Percentiles rank a stretch among this genome's conserved stretches.
Conservation (phyloP, 352 stramenopile genomes). For the Phytophthora melonis region DNA sequence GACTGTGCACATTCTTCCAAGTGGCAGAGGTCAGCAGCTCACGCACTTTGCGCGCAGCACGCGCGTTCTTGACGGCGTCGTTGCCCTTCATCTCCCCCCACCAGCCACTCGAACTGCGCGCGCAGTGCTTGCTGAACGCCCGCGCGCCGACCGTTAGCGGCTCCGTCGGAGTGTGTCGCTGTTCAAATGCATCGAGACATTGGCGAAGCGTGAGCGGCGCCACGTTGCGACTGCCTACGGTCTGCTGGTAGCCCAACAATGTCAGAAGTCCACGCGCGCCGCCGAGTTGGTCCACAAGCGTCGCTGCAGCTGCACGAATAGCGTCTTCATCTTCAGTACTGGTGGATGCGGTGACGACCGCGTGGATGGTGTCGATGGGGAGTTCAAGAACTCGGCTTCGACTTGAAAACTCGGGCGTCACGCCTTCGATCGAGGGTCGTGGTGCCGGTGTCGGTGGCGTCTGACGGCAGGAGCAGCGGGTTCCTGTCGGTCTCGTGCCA, state of each 20-base stretch:
- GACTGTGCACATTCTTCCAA: conserved; percentile 87
- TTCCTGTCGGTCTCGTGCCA: conserved; percentile 51
- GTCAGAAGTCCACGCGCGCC: conserved; percentile 70
- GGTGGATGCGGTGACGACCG: conserved; percentile 28
- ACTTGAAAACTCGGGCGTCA: conserved; percentile 45
- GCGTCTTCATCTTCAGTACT: background rate
- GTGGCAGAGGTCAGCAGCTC: conserved; percentile 62
- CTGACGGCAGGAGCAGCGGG: conserved; percentile 34
- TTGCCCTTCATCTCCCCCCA: conserved; percentile 71
- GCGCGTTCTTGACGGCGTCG: conserved; percentile 73
- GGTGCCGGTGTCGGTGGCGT: conserved; percentile 14
- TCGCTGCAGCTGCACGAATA: conserved; percentile 6
- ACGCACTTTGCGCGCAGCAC: conserved; percentile 56
- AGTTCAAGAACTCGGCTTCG: conserved; percentile 44
- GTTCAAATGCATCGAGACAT: conserved; percentile 63
- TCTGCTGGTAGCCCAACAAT: conserved; percentile 74
- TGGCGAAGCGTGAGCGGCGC: conserved; percentile 61
- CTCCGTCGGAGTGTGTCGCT: conserved; percentile 45
- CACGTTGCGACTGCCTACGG: conserved; percentile 58
- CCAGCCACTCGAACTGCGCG: conserved; percentile 71
- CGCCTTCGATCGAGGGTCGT: conserved; percentile 43
- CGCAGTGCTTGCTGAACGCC: conserved; percentile 84
- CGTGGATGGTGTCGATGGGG: conserved; percentile 20
- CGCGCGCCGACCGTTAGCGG: conserved; percentile 78
- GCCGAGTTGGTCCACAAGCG: conserved; percentile 53